Evolutionary conservation across 768 basidiomycete species (phyloP).

Genomic region (Lactarius pseudohatsudake): DNA sequence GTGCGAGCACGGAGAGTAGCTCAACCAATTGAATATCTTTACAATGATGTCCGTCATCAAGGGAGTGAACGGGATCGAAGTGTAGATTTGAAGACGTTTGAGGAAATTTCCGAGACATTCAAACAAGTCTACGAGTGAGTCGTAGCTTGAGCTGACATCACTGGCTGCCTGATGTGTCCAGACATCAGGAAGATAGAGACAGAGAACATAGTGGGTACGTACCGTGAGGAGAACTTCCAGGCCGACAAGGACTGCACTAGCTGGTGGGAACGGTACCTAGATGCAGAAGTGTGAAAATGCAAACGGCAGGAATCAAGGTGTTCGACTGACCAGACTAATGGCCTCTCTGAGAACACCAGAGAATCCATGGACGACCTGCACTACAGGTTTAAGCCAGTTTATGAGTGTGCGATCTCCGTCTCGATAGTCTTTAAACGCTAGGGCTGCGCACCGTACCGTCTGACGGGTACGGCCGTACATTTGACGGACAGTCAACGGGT

Average conservation of each 20-base stretch:
- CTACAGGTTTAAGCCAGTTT: not conserved
- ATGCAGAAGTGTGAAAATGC: not conserved
- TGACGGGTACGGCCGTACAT: no score
- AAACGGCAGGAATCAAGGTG: not conserved
- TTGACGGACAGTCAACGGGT: no score
- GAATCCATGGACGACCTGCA: not conserved
- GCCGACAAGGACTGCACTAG: not conserved
- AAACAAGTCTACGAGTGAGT: not conserved
- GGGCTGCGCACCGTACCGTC: no score
- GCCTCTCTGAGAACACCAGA: not conserved
- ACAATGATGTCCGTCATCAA: not conserved
- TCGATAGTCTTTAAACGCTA: conserved; percentile 7
- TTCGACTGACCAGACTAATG: not conserved
- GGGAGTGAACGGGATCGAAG: not conserved
- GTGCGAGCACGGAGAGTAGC: not conserved
- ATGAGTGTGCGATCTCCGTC: conserved; percentile 1
- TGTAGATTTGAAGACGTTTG: not conserved
- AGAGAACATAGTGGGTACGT: not conserved
- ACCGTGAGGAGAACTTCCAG: not conserved
- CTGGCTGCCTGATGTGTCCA: not conserved
- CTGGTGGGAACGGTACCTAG: not conserved
- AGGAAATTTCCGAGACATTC: not conserved
- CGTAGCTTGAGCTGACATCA: conserved; percentile 2
- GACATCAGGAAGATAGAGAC: not conserved
- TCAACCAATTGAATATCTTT: not conserved